A percentile compares a stretch with the other conserved stretches of the same genome.
Conservation (phyloP, 352 stramenopile species). For the Pythium rhizo-oryzae region DNA sequence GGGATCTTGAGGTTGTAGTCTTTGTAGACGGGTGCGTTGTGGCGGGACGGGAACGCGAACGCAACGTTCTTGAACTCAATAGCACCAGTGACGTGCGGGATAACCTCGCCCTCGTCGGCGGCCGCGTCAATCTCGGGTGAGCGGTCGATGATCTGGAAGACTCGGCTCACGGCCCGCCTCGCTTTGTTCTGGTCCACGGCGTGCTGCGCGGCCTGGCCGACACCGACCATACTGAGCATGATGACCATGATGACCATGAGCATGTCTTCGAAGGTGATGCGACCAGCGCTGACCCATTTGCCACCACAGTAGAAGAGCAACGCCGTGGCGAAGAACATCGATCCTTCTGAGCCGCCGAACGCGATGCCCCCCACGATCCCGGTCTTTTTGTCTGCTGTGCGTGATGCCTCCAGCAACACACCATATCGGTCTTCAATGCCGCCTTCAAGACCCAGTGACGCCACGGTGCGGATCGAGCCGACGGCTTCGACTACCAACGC, state of each 20-base stretch:
- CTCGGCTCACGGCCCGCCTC: conserved; percentile 29
- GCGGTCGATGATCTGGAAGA: conserved; percentile 58
- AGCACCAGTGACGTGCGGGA: conserved; percentile 25
- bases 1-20: conserved; percentile 63
- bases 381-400: conserved; percentile 29
- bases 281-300: conserved; percentile 39
- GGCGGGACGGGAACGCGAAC: conserved; percentile 61
- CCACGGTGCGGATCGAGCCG: conserved; percentile 42
- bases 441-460: conserved; percentile 45
- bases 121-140: conserved; percentile 38
- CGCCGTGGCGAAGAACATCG: conserved; percentile 54
- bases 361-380: conserved; percentile 47
- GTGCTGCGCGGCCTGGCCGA: conserved; percentile 38
- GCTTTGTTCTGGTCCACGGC: conserved; percentile 39
- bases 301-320: conserved; percentile 70
- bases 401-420: conserved; percentile 27
- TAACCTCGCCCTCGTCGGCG: conserved; percentile 9
- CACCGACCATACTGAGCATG: conserved; percentile 36
- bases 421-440: conserved; percentile 24
- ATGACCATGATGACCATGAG: conserved; percentile 50
- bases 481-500: conserved; percentile 36
- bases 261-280: conserved; percentile 45
- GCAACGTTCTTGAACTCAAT: conserved; percentile 47
- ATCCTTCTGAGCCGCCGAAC: conserved; percentile 56
- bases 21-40: conserved; percentile 62